A percentile compares a stretch with the other conserved stretches of the same genome.
These are phyloP conservation scores for Crinitomyces ghanaensis DNA, from an alignment of 805 yeast genomes.

Conservation along the genomic window DNA sequence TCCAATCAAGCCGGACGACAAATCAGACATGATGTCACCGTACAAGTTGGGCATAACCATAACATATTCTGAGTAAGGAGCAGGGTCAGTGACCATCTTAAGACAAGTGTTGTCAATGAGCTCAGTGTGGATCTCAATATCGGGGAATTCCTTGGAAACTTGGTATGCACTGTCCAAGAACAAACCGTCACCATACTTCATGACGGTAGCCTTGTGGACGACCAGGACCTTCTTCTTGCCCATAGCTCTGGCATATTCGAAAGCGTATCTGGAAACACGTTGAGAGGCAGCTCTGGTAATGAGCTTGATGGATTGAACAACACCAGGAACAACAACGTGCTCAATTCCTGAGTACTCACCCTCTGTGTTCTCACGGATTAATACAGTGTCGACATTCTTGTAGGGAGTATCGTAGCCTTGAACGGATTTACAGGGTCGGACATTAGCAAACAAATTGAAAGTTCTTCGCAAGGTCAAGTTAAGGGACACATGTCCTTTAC, in stretches of 20 bases:
- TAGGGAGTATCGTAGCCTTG: constrained; percentile 90
- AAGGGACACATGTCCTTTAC: constrained; percentile 96
- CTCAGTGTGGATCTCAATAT: constrained; percentile 70
- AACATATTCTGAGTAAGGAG: constrained; percentile 75
- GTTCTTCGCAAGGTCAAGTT: constrained; percentile 97
- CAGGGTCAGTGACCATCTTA: constrained; percentile 81
- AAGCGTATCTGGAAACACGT: constrained; percentile 93
- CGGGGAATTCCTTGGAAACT: constrained; percentile 86
- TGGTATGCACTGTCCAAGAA: constrained; percentile 88
- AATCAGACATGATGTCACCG: constrained; percentile 98
- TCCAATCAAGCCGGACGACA: constrained; percentile 95
- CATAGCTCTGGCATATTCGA: constrained; percentile 86
- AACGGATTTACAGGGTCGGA: constrained; percentile 91
- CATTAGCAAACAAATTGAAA: constrained; percentile 91
- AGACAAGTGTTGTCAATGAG: constrained; percentile 92
- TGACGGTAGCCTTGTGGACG: constrained; percentile 97
- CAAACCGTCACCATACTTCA: constrained; percentile 96
- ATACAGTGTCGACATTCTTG: constrained; percentile 80
- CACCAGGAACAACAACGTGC: constrained; percentile 97
- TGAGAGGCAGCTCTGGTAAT: constrained; percentile 95
- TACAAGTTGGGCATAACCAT: constrained; percentile 99
- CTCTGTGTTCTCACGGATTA: constrained; percentile 97
- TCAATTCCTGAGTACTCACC: constrained; percentile 82
- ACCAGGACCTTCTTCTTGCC: constrained; percentile 82
- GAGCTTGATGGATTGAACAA: constrained; percentile 93